Conservation (phyloP, 169 alveolate species). For the Eimeria necatrix region DNA sequence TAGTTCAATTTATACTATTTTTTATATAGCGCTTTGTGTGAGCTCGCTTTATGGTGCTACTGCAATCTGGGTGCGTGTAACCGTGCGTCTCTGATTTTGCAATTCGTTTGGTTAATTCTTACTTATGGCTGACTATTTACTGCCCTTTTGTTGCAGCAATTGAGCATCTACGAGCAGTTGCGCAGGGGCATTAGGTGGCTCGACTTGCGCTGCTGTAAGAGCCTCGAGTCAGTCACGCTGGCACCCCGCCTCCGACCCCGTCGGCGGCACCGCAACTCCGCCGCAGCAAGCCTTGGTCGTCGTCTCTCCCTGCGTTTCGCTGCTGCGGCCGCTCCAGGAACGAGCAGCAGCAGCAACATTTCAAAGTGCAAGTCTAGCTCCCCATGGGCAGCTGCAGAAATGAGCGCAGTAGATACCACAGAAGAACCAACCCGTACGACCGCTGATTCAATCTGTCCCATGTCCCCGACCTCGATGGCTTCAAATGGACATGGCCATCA, state of each 20-base stretch:
- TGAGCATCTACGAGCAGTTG: slow-evolving; percentile 74
- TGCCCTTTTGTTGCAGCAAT: slow-evolving; percentile 55
- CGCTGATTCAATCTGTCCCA: neutral
- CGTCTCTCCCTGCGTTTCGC: neutral
- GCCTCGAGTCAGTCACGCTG: slow-evolving; percentile 25
- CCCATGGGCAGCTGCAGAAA: neutral
- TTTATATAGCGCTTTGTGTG: too few species aligned
- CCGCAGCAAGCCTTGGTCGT: neutral
- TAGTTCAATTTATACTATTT: too few species aligned
- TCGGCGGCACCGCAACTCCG: neutral
- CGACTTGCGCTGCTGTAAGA: slow-evolving; percentile 69
- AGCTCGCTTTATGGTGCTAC: neutral
- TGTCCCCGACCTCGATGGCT: neutral
- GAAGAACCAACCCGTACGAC: neutral
- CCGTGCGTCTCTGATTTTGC: neutral
- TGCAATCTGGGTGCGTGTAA: neutral
- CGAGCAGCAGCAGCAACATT: slow-evolving; percentile 23
- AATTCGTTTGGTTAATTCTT: neutral
- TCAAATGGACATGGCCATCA: neutral
- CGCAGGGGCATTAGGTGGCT: slow-evolving; percentile 76
- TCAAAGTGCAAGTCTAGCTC: too few species aligned
- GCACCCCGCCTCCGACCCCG: neutral
- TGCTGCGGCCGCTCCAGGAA: slow-evolving; percentile 8
- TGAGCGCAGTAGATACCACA: neutral
- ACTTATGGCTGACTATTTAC: neutral